phyloP scores from a whole-genome alignment of 2,329 filamentous ascomycete genomes.

The Sporothrix luriei region DNA sequence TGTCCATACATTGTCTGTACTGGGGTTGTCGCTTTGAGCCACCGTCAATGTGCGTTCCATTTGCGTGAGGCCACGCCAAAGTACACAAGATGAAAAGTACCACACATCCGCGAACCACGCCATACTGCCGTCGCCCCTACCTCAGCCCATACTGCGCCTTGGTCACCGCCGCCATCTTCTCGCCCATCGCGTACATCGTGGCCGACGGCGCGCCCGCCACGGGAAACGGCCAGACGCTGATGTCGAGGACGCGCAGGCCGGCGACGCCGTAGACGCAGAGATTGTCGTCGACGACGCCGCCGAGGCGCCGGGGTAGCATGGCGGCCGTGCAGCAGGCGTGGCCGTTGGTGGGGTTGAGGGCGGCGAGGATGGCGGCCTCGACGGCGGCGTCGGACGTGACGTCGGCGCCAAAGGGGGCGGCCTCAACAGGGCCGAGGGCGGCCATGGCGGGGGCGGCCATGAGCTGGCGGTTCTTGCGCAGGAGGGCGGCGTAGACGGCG shows the following conservation, averaged over 20 bases:
- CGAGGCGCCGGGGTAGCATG: slow-evolving; percentile 31
- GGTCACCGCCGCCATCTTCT: slow-evolving; percentile 38
- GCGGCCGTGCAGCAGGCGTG: slow-evolving; percentile 42
- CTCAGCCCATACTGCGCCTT: slow-evolving; percentile 35
- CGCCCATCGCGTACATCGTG: slow-evolving; percentile 37
- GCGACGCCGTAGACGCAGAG: slow-evolving; percentile 32
- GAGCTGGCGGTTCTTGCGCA: slow-evolving; percentile 43
- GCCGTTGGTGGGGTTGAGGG: slow-evolving; percentile 37
- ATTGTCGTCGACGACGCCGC: slow-evolving; percentile 31
- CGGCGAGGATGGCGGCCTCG: slow-evolving; percentile 34
- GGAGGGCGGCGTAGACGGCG: slow-evolving; percentile 42
- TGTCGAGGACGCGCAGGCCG: slow-evolving; percentile 33
- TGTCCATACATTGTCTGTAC: too few relatives aligned
- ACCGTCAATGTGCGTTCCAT: too few relatives aligned
- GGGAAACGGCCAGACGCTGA: slow-evolving; percentile 36
- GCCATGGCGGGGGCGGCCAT: slow-evolving; percentile 41
- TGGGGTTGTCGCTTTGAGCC: too few relatives aligned
- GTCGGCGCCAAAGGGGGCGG: slow-evolving; percentile 38
- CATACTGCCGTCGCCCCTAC: background rate
- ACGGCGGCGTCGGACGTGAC: slow-evolving; percentile 40
- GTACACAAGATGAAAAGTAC: background rate
- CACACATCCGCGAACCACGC: background rate
- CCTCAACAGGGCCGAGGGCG: slow-evolving; percentile 40
- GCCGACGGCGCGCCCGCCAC: slow-evolving; percentile 36
- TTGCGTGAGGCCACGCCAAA: background rate